Percentiles rank a stretch among this genome's conserved stretches.
phyloP scores from a whole-genome alignment of 768 basidiomycete species.

The Austroboletus eburneus region DNA sequence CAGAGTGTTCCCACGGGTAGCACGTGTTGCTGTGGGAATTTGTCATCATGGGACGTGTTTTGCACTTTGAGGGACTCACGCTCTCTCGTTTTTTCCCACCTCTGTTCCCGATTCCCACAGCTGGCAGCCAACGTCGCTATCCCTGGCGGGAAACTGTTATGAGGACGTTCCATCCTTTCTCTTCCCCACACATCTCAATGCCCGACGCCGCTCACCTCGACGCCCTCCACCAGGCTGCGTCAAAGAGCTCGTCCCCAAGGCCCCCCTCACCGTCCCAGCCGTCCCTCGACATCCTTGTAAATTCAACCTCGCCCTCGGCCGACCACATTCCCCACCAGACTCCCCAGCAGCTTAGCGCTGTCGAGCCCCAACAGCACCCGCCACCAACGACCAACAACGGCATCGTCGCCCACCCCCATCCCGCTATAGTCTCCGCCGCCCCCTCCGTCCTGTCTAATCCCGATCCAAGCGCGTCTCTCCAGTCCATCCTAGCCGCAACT shows the following conservation, averaged over 20 bases:
- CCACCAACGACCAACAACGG: conserved; percentile 24
- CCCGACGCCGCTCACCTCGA: conserved; percentile 34
- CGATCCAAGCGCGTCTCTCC: conserved; percentile 38
- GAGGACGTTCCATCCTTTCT: conserved; percentile 43
- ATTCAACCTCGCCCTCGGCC: conserved; percentile 24
- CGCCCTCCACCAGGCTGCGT: conserved; percentile 28
- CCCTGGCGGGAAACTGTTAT: conserved; percentile 41
- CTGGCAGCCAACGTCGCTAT: conserved; percentile 35
- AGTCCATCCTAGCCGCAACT: conserved; percentile 34
- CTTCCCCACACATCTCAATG: conserved; percentile 40
- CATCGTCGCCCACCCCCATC: conserved; percentile 26
- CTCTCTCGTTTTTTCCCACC: conserved; percentile 43
- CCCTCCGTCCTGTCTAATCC: conserved; percentile 36
- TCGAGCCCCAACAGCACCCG: conserved; percentile 20
- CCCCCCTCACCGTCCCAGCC: conserved; percentile 39
- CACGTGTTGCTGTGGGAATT: conserved; percentile 29
- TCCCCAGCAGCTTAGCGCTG: conserved; percentile 29
- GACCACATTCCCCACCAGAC: conserved; percentile 31
- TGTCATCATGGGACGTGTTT: conserved; percentile 12
- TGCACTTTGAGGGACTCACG: conserved; percentile 31
- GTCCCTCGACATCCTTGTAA: conserved; percentile 38
- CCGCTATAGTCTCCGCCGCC: conserved; percentile 27
- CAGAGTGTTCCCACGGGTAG: conserved; percentile 26
- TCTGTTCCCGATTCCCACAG: conserved; percentile 44
- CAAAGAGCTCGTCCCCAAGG: conserved; percentile 45